These are phyloP conservation scores for Penicillium malachiteum DNA, from an alignment of 495 filamentous ascomycete genomes.

Conservation along the genomic window DNA sequence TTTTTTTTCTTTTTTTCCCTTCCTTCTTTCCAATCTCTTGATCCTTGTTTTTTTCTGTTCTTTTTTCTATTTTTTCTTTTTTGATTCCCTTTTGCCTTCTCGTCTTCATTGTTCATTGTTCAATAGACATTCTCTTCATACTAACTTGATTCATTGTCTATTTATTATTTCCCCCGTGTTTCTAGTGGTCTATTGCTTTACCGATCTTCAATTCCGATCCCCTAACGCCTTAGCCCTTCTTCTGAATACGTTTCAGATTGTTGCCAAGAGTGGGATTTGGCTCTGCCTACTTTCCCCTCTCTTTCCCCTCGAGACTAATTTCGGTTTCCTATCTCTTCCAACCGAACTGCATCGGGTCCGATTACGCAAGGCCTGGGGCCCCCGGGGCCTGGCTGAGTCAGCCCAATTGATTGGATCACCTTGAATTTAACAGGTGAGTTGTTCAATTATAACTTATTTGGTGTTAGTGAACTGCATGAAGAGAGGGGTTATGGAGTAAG, in stretches of 20 bases:
- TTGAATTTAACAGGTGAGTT: neutral
- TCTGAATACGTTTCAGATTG: neutral
- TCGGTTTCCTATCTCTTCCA: neutral
- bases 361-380: neutral
- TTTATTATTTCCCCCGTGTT: neutral
- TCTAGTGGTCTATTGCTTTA: neutral
- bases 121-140: no score
- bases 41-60: neutral
- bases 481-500: no score
- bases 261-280: neutral
- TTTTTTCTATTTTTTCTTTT: neutral
- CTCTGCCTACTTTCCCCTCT: neutral
- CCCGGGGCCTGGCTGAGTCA: slow-evolving; percentile 19
- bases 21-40: neutral
- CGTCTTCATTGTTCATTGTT: no score
- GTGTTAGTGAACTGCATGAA: neutral
- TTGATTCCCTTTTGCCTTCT: no score
- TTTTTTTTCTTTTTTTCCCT: neutral
- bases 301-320: neutral
- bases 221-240: neutral
- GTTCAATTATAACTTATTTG: slow-evolving; percentile 5
- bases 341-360: neutral
- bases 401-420: neutral
- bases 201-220: neutral
- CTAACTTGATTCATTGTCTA: no score